These are phyloP conservation scores for Exophiala sp. DNA, from an alignment of 2,329 filamentous ascomycete genomes.

Conservation along the genomic window DNA sequence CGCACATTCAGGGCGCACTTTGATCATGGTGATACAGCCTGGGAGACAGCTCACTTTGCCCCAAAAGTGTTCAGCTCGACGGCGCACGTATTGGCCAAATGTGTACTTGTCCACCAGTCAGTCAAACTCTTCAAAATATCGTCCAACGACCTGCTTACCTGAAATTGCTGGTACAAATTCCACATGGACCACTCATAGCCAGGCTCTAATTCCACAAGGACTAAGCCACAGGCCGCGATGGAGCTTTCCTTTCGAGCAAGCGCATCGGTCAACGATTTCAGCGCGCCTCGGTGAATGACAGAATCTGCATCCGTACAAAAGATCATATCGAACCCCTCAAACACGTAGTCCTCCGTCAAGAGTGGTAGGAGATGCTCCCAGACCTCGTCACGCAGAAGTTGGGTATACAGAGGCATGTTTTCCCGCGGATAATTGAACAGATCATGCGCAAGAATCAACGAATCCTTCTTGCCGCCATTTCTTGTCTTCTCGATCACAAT, in stretches of 20 bases:
- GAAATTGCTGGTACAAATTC: constrained; percentile 17
- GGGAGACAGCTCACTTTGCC: constrained; percentile 16
- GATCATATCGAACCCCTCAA: constrained; percentile 8
- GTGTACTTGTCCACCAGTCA: constrained; percentile 1
- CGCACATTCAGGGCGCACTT: constrained; percentile 10
- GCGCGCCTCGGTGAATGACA: constrained; percentile 6
- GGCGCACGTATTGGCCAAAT: constrained; percentile 13
- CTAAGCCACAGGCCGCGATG: constrained; percentile 12
- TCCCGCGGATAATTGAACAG: constrained; percentile 16
- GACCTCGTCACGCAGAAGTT: constrained; percentile 9
- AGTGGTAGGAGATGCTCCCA: constrained; percentile 8
- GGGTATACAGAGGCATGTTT: constrained; percentile 7
- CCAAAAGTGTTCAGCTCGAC: constrained; percentile 12
- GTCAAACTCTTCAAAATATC: not conserved
- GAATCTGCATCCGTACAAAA: constrained; percentile 18
- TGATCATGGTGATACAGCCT: constrained; percentile 17
- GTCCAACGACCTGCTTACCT: not conserved
- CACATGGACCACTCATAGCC: constrained; percentile 5
- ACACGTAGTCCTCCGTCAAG: not conserved
- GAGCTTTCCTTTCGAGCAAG: constrained; percentile 3
- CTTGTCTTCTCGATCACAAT: constrained; percentile 14
- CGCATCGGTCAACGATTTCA: constrained; percentile 9
- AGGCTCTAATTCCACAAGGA: constrained; percentile 11
- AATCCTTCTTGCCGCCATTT: constrained; percentile 18
- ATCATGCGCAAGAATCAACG: constrained; percentile 13